Evolutionary conservation across 148 eudicot species (phyloP).

Genomic region (Polygonum aviculare): DNA sequence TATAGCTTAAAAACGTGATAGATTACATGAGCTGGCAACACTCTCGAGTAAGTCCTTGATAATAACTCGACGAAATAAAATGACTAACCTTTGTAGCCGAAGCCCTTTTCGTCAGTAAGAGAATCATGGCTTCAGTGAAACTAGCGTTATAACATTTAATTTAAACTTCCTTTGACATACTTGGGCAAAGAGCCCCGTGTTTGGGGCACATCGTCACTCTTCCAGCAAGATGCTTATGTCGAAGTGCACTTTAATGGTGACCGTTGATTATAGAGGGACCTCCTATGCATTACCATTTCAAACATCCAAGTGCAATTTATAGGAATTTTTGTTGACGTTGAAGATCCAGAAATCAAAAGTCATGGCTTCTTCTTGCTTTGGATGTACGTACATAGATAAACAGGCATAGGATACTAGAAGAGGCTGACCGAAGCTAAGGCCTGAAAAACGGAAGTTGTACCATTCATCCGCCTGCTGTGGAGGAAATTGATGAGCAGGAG

Average conservation of each 20-base stretch:
- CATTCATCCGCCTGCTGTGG: conserved; percentile 20
- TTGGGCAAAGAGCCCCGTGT: conserved; percentile 96
- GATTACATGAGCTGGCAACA: conserved; percentile 91
- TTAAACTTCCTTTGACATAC: conserved; percentile 18
- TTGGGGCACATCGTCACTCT: conserved; percentile 83
- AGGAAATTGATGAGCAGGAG: conserved; percentile 11
- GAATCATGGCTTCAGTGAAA: conserved; percentile 2
- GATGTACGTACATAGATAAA: too few species aligned
- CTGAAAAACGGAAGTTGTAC: conserved; percentile 26
- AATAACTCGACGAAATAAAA: conserved; percentile 91
- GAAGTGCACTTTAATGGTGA: conserved; percentile 65
- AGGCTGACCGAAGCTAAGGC: conserved; percentile 53
- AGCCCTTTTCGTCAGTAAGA: conserved; percentile 65
- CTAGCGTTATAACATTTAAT: not conserved
- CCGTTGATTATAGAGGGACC: conserved; percentile 55
- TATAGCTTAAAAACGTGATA: conserved; percentile 4
- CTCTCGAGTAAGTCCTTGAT: conserved; percentile 72
- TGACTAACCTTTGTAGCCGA: conserved; percentile 78
- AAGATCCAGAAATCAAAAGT: too few species aligned
- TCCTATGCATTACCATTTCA: conserved; percentile 24
- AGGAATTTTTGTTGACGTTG: too few species aligned
- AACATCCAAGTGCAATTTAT: not conserved
- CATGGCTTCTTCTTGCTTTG: too few species aligned
- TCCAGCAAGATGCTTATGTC: conserved; percentile 75
- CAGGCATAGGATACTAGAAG: not conserved